phyloP scores from a whole-genome alignment of 1,284 basidiomycete genomes.

The Testicularia cyperi region DNA sequence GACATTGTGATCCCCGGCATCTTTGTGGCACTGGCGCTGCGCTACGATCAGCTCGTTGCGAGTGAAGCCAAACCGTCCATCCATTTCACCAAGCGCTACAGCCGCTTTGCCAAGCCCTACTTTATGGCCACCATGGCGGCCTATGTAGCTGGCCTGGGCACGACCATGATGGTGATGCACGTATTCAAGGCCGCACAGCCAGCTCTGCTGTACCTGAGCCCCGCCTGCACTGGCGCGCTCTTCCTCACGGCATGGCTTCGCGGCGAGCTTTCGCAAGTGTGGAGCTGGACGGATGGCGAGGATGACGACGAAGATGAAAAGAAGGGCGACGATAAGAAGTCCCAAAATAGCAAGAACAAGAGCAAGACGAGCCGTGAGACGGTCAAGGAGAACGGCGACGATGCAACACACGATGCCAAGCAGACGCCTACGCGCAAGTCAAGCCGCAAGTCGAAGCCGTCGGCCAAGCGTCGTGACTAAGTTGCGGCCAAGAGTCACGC shows the following conservation, averaged over 20 bases:
- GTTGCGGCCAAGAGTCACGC: too few species aligned
- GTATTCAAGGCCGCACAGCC: slow-evolving; percentile 78
- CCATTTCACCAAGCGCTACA: slow-evolving; percentile 41
- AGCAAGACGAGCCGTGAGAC: slow-evolving; percentile 5
- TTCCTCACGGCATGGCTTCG: slow-evolving; percentile 56
- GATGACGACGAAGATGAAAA: slow-evolving; percentile 24
- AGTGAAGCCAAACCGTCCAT: slow-evolving; percentile 50
- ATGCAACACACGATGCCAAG: too few species aligned
- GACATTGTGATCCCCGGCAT: slow-evolving; percentile 88
- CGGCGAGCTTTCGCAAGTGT: slow-evolving; percentile 59
- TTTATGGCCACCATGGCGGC: slow-evolving; percentile 73
- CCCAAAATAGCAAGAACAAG: slow-evolving; percentile 7
- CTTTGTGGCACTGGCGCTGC: slow-evolving; percentile 82
- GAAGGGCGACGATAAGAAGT: slow-evolving; percentile 11
- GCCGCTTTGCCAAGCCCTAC: slow-evolving; percentile 72
- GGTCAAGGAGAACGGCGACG: too few species aligned
- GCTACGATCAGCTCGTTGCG: slow-evolving; percentile 74
- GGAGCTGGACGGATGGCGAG: slow-evolving; percentile 47
- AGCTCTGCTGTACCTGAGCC: slow-evolving; percentile 80
- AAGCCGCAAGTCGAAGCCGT: not conserved
- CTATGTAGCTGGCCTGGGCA: slow-evolving; percentile 76
- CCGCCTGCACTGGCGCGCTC: slow-evolving; percentile 64
- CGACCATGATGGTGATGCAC: slow-evolving; percentile 88
- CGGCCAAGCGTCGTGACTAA: too few species aligned
- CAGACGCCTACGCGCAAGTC: too few species aligned